Evolutionary conservation across 441 rosid genomes (phyloP).

Genomic region (Euphorbia celastroides): DNA sequence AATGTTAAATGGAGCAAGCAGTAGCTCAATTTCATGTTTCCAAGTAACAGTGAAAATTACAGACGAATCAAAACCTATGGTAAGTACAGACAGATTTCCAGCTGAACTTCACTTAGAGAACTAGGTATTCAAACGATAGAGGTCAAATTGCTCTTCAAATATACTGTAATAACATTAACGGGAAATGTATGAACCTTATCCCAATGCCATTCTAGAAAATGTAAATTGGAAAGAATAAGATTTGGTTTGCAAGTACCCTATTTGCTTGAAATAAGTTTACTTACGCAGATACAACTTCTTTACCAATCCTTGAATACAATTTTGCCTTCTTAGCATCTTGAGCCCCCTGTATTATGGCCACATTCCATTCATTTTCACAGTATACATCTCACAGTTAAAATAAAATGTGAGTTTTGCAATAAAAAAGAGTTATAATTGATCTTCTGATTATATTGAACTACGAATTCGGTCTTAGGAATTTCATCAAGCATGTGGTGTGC

Average conservation of each 20-base stretch:
- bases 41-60: not conserved
- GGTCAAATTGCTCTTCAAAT: not conserved
- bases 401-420: not conserved
- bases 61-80: not conserved
- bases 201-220: not conserved
- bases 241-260: not conserved
- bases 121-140: not conserved
- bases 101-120: not conserved
- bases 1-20: not conserved
- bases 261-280: constrained; percentile 23
- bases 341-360: constrained; percentile 46
- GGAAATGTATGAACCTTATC: not conserved
- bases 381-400: not conserved
- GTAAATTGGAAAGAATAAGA: not conserved
- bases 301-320: constrained; percentile 66
- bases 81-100: not conserved
- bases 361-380: not conserved
- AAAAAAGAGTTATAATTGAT: not conserved
- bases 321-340: constrained; percentile 89
- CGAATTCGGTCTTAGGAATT: constrained; percentile 12
- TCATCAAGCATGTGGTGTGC: constrained; percentile 31
- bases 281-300: constrained; percentile 91
- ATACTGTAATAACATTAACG: not conserved
- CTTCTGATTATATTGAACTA: constrained; percentile 3
- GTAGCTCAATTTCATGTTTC: not conserved